A percentile compares a stretch with the other conserved stretches of the same genome.
Conservation (phyloP, 352 stramenopile species). For the Elongisporangium senticosum region DNA sequence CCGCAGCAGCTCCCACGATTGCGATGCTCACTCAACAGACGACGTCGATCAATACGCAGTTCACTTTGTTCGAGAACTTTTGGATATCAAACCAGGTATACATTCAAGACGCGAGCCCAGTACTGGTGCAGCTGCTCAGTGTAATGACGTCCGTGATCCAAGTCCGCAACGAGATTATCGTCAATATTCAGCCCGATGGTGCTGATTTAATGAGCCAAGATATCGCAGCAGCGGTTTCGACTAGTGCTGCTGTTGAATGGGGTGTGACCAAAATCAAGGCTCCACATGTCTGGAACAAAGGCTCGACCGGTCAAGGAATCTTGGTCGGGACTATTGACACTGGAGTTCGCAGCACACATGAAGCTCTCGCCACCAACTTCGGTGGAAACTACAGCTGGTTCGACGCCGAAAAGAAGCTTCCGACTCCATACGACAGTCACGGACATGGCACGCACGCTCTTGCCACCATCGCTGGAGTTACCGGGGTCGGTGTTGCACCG, state of each 20-base stretch:
- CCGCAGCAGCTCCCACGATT: not conserved
- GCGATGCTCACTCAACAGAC: not conserved
- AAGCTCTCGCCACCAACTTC: constrained; percentile 5
- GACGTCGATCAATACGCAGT: not conserved
- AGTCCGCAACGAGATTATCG: constrained; percentile 4
- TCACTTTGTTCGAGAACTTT: constrained; percentile 11
- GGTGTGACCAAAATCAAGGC: constrained; percentile 8
- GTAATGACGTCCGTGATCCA: not conserved
- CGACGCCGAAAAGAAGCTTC: constrained; percentile 6
- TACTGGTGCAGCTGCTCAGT: constrained; percentile 9
- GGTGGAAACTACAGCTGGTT: constrained; percentile 13
- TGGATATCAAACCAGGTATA: constrained; percentile 17
- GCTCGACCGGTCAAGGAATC: constrained; percentile 13
- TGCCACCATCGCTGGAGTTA: constrained; percentile 9
- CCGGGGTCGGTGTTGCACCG: constrained; percentile 10
- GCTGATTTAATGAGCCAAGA: not conserved
- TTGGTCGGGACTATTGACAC: constrained; percentile 15
- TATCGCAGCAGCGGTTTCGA: not conserved
- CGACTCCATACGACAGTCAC: constrained; percentile 7
- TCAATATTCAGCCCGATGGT: not conserved
- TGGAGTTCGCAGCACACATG: constrained; percentile 9
- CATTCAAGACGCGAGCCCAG: constrained; percentile 8
- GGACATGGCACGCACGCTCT: constrained; percentile 13
- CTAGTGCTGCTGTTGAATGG: not conserved
- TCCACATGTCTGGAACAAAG: constrained; percentile 8